These are phyloP conservation scores for Saturnispora quitensis DNA, from an alignment of 805 yeast species.

Conservation along the genomic window DNA sequence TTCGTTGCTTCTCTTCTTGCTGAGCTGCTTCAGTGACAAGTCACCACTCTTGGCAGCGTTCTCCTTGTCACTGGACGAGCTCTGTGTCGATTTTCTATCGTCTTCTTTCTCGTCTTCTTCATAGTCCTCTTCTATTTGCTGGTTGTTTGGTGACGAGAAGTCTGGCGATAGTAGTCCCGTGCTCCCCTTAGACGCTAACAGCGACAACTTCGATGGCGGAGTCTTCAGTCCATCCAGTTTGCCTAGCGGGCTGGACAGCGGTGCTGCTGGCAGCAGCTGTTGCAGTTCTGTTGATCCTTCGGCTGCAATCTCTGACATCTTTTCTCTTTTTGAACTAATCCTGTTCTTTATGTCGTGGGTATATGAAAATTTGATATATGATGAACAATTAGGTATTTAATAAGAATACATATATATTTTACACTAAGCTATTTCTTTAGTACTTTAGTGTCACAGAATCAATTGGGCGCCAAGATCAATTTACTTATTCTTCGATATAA, in stretches of 20 bases:
- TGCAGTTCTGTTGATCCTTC: neutral
- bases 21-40: constrained; percentile 9
- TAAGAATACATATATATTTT: neutral
- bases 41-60: neutral
- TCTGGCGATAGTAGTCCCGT: constrained; percentile 30
- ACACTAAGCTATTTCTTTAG: neutral
- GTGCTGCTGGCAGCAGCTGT: constrained; percentile 18
- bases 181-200: neutral
- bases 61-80: constrained; percentile 2
- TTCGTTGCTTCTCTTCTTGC: constrained; percentile 9
- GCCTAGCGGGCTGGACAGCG: constrained; percentile 21
- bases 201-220: constrained; percentile 17
- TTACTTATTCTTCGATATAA: neutral
- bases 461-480: neutral
- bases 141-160: constrained; percentile 40
- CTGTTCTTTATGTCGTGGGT: neutral
- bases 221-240: constrained; percentile 23
- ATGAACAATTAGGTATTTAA: neutral
- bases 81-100: neutral
- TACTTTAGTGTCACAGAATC: neutral
- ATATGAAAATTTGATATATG: no score
- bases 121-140: neutral
- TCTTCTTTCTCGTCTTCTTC: neutral
- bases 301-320: neutral
- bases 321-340: neutral